Base-by-base conservation (phyloP, 2,329 filamentous ascomycete genomes). In the Xylaria sp. region DNA sequence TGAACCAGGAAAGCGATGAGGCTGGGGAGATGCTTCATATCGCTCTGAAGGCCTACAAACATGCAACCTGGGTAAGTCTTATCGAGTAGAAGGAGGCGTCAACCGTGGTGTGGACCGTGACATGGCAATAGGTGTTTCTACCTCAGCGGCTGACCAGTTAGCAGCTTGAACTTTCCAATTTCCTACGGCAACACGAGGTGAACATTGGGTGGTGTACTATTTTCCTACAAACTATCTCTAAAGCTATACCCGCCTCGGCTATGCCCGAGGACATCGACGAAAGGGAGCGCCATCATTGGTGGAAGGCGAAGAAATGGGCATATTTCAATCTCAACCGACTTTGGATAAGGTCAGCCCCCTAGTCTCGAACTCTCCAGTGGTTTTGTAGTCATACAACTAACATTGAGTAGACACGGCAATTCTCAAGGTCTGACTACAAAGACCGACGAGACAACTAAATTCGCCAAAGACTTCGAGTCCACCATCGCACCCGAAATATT, bases 231-330 rank as follows among this genome's bases (percentile, higher is more conserved):
- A 93, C 97, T 60, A 92, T 98, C 42, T 91, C 91, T 74, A 98
- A 98, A 82, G 84, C 91, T 25, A 90, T 93, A 42, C 96, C 96
- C 4, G 87, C 92, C 65, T 90, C 86, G 74, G 91, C 94, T 42
- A 90, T 98, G 87, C 81, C 85, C 66, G 93, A 97, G 69, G 93
- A 90, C 68, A 83, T 91, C 61, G 90, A 93, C 67, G 95, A 98
- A 78, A 90, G 96, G 66, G 96, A 98, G 81, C 88, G 91, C 76
- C 94, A 97, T 79, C 94, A 98, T 81, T 99, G 96, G 95, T 99
- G 95, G 95, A 99, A 98, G 85, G 93, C 94, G 72, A 98, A 98
- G 90, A 99, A 99, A 82, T 98, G 96, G 96, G 92, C 95, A 16
- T 99, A 98, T 81, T 97, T 96, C 77, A 98, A 98, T 81, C 83